These are phyloP conservation scores for Nepenthes gracilis DNA, from an alignment of 148 eudicot species.

Conservation along the genomic window DNA sequence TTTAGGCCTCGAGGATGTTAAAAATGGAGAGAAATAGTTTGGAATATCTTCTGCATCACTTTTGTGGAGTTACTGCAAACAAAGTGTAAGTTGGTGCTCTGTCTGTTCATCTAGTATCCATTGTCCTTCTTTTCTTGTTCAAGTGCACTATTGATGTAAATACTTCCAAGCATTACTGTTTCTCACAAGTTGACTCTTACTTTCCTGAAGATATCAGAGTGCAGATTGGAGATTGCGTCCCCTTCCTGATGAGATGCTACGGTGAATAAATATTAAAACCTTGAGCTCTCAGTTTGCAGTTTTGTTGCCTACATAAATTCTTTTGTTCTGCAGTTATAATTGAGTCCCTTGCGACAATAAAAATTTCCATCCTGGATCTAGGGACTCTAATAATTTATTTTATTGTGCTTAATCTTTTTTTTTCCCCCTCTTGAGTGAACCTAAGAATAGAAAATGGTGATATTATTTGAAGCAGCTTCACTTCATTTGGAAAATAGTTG, in stretches of 20 bases:
- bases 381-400: too few species aligned
- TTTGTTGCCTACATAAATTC: background rate
- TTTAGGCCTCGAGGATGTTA: conserved; percentile 83
- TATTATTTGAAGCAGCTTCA: too few species aligned
- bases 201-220: conserved; percentile 71
- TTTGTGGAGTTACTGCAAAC: conserved; percentile 79
- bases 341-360: background rate
- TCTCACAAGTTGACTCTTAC: background rate
- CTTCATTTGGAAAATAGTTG: too few species aligned
- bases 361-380: too few species aligned
- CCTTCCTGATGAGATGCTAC: conserved; percentile 81
- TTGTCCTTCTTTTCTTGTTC: too few species aligned
- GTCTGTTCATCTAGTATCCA: background rate
- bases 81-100: conserved; percentile 56
- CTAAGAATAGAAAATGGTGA: too few species aligned
- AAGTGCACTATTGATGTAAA: background rate
- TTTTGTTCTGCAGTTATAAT: background rate
- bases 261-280: conserved; percentile 20
- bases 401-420: too few species aligned
- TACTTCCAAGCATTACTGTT: too few species aligned
- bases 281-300: conserved; percentile 2
- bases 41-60: conserved; percentile 72
- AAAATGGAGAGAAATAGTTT: conserved; percentile 84
- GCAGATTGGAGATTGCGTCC: conserved; percentile 99
- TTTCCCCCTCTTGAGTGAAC: too few species aligned